phyloP scores from a whole-genome alignment of 352 stramenopile genomes.

The Phytophthora cajani region DNA sequence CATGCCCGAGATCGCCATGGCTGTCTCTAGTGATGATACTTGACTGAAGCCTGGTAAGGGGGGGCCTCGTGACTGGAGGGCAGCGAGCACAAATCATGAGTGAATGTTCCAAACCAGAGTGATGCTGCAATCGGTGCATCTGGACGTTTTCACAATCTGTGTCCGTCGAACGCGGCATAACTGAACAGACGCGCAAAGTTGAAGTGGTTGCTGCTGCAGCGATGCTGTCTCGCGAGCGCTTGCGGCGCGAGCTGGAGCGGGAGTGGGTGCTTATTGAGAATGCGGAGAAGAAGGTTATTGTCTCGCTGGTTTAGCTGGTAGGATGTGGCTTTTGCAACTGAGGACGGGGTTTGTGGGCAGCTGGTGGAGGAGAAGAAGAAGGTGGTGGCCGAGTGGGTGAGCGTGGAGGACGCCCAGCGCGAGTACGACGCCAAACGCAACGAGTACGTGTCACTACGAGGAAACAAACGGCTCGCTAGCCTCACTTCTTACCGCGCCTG shows the following conservation, averaged over 20 bases:
- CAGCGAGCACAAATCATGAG: neutral
- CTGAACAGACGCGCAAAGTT: conserved; percentile 4
- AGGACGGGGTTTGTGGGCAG: conserved; percentile 28
- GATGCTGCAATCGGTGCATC: too few relatives aligned
- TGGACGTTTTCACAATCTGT: too few relatives aligned
- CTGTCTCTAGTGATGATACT: neutral
- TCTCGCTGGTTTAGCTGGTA: neutral
- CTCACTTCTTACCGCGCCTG: neutral
- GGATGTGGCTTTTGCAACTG: neutral
- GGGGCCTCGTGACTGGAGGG: neutral
- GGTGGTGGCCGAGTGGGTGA: conserved; percentile 73
- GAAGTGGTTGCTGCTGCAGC: conserved; percentile 7
- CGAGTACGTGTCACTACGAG: conserved; percentile 38
- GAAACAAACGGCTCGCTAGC: neutral
- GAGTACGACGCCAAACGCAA: conserved; percentile 68
- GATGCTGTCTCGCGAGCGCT: conserved; percentile 58
- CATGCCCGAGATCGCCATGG: conserved; percentile 77
- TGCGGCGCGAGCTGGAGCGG: conserved; percentile 64
- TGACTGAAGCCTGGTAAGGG: neutral
- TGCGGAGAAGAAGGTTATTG: conserved; percentile 64
- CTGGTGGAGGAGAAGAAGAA: conserved; percentile 81
- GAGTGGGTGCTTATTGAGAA: conserved; percentile 64
- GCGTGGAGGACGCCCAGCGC: conserved; percentile 68
- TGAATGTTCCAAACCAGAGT: too few relatives aligned
- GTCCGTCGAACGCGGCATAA: too few relatives aligned